phyloP scores from a whole-genome alignment of 2,329 filamentous ascomycete species.

The Lasiodiplodia sp. region DNA sequence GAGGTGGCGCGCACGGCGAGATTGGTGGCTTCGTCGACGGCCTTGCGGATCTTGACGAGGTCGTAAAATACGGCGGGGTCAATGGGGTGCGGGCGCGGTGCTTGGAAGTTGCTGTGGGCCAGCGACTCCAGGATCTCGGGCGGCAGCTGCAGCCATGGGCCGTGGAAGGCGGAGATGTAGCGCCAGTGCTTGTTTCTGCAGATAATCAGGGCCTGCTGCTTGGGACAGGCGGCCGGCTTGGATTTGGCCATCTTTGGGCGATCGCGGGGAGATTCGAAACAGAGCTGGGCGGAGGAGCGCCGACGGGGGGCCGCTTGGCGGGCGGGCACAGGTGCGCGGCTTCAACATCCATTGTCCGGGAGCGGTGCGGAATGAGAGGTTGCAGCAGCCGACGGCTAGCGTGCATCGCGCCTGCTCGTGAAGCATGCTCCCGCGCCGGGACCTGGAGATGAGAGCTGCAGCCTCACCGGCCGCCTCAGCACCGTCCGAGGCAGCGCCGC shows the following conservation, averaged over 20 bases:
- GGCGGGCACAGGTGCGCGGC: background rate
- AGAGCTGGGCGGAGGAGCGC: conserved; percentile 12
- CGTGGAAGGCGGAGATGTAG: conserved; percentile 84
- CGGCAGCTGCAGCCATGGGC: conserved; percentile 81
- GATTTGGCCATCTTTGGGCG: conserved; percentile 15
- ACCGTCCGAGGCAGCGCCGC: background rate
- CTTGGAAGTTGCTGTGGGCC: conserved; percentile 80
- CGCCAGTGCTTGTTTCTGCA: conserved; percentile 71
- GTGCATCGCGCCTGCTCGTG: background rate
- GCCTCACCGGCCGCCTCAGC: background rate
- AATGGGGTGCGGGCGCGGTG: conserved; percentile 76
- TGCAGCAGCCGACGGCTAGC: conserved; percentile 4
- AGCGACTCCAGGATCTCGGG: conserved; percentile 80
- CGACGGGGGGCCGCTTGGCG: background rate
- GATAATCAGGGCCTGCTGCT: conserved; percentile 43
- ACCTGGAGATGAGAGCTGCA: background rate
- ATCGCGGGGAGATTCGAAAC: conserved; percentile 11
- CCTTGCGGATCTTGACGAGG: conserved; percentile 78
- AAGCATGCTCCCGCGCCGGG: background rate
- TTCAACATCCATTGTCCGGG: background rate
- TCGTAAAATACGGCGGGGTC: conserved; percentile 85
- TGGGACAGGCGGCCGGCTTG: background rate
- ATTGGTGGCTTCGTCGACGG: conserved; percentile 81
- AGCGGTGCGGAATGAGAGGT: background rate
- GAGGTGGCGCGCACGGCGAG: conserved; percentile 79